Evolutionary conservation across 176 grass and related monocot species (phyloP).

Genomic region (Cymbopogon citratus): DNA sequence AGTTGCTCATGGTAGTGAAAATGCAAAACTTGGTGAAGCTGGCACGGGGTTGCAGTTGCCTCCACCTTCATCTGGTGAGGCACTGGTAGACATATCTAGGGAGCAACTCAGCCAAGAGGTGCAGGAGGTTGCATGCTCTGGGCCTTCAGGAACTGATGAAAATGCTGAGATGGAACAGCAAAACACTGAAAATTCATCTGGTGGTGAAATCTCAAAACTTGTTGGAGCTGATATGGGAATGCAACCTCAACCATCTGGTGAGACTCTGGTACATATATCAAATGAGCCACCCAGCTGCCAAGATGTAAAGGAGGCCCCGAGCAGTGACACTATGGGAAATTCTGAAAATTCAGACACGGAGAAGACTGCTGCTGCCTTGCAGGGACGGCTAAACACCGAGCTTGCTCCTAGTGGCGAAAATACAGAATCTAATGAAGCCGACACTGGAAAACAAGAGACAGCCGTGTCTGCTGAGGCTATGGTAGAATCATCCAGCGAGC

Average conservation of each 20-base stretch:
- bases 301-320: background rate
- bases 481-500: background rate
- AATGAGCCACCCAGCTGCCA: background rate
- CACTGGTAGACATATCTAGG: background rate
- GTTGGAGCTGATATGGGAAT: background rate
- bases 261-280: background rate
- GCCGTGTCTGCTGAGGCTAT: background rate
- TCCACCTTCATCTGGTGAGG: background rate
- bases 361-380: background rate
- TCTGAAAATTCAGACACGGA: background rate
- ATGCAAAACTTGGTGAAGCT: no score
- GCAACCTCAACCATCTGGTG: background rate
- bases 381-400: background rate
- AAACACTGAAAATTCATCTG: background rate
- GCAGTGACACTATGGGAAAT: background rate
- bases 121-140: background rate
- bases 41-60: background rate
- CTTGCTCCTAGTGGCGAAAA: background rate
- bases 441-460: background rate
- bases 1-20: background rate
- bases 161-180: background rate
- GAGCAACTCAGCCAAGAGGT: background rate
- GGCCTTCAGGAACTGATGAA: background rate
- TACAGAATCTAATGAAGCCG: background rate
- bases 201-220: background rate